phyloP scores from a whole-genome alignment of 2,329 filamentous ascomycete genomes.

The Colletotrichum graminicola region DNA sequence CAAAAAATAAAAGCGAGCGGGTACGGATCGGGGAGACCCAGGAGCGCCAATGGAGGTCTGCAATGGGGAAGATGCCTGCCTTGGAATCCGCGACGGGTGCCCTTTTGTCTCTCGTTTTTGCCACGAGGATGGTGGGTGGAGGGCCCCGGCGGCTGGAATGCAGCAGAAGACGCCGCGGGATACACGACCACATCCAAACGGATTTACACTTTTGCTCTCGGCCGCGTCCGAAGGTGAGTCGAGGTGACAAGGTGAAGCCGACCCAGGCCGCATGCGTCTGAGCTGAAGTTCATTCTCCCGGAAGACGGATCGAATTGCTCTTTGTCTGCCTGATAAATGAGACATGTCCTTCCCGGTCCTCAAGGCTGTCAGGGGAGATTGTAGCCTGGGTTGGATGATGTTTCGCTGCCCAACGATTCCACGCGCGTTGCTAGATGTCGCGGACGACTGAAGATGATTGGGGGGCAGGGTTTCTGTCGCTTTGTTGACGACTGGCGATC shows the following conservation, averaged over 20 bases:
- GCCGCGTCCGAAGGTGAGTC: constrained; percentile 14
- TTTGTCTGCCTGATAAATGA: constrained; percentile 3
- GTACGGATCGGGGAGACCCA: neutral
- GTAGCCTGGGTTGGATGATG: neutral
- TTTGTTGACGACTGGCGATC: constrained; percentile 1
- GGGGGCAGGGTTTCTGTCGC: neutral
- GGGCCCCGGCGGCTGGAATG: constrained; percentile 6
- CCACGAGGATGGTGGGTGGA: constrained; percentile 22
- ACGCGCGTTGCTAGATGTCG: neutral
- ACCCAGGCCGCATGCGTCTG: constrained; percentile 26
- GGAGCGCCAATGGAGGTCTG: constrained; percentile 26
- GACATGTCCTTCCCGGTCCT: neutral
- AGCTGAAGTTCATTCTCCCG: neutral
- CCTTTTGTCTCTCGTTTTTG: constrained; percentile 2
- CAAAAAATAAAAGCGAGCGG: constrained; percentile 1
- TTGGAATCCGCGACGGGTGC: constrained; percentile 3
- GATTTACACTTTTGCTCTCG: neutral
- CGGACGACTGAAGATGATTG: neutral
- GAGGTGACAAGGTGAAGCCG: neutral
- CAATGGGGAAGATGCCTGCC: constrained; percentile 18
- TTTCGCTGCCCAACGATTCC: neutral
- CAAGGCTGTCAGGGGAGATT: neutral
- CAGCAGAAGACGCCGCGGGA: constrained; percentile 2
- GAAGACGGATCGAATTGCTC: neutral
- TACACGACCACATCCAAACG: neutral